These are phyloP conservation scores for Mycena maculata DNA, from an alignment of 768 basidiomycete genomes.

Conservation along the genomic window DNA sequence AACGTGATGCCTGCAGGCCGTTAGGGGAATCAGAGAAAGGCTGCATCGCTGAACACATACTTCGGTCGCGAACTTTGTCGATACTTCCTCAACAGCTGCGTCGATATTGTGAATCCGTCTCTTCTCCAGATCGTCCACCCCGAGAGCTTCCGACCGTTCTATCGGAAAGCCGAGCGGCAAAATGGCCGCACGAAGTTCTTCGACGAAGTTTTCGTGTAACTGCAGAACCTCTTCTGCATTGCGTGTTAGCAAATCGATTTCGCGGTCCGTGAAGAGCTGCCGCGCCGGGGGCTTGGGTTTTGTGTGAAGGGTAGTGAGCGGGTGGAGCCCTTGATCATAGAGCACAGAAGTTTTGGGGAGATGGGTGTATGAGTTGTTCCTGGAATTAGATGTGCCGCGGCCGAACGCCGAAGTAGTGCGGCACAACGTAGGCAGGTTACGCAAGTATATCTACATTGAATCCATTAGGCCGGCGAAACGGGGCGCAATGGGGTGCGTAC, in stretches of 20 bases:
- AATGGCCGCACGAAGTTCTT: constrained; percentile 62
- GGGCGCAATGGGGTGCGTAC: constrained; percentile 52
- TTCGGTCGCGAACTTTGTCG: constrained; percentile 68
- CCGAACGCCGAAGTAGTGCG: constrained; percentile 56
- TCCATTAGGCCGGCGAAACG: constrained; percentile 18
- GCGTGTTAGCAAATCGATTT: constrained; percentile 69
- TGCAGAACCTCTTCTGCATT: constrained; percentile 76
- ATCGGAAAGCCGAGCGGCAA: constrained; percentile 63
- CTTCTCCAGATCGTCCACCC: constrained; percentile 22
- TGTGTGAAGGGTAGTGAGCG: constrained; percentile 28
- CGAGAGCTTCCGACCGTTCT: constrained; percentile 38
- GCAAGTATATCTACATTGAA: constrained; percentile 69
- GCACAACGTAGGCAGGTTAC: constrained; percentile 62
- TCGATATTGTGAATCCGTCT: constrained; percentile 50
- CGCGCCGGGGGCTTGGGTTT: constrained; percentile 51
- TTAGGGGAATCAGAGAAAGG: constrained; percentile 15
- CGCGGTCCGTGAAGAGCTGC: constrained; percentile 66
- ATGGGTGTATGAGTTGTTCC: constrained; percentile 57
- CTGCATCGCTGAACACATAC: constrained; percentile 45
- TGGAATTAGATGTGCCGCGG: constrained; percentile 52
- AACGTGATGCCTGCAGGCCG: constrained; percentile 69
- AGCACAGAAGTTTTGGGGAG: constrained; percentile 40
- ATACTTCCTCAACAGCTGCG: constrained; percentile 60
- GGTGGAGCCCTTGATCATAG: constrained; percentile 40
- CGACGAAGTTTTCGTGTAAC: constrained; percentile 76